Percentiles rank a stretch among this genome's conserved stretches.
Evolutionary conservation across 2,329 filamentous ascomycete genomes (phyloP).

Genomic region (Venturia carpophila): DNA sequence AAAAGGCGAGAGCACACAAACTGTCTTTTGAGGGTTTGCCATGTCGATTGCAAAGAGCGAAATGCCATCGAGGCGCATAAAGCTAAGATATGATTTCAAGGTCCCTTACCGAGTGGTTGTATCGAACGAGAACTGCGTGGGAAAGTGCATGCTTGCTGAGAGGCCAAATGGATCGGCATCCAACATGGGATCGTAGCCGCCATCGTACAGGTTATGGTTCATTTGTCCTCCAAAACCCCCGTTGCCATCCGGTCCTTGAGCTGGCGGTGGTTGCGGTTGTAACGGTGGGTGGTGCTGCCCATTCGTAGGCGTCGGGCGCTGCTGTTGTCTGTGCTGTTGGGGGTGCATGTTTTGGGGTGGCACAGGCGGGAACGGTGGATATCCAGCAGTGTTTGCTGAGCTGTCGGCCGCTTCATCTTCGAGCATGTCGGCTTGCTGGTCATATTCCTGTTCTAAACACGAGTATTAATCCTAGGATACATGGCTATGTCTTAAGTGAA

Average conservation of each 20-base stretch:
- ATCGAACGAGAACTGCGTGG: constrained; percentile 68
- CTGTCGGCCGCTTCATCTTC: constrained; percentile 64
- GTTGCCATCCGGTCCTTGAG: constrained; percentile 19
- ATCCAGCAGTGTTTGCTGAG: constrained; percentile 51
- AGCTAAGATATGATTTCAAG: not conserved
- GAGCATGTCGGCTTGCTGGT: constrained; percentile 79
- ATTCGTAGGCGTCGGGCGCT: constrained; percentile 28
- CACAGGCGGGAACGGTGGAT: constrained; percentile 36
- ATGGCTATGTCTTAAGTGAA: constrained; percentile 44
- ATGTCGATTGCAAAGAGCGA: not conserved
- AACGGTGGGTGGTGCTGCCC: constrained; percentile 22
- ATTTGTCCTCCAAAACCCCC: constrained; percentile 11
- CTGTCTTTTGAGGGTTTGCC: too few relatives aligned
- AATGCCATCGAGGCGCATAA: constrained; percentile 4
- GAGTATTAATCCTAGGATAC: constrained; percentile 61
- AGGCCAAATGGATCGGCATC: constrained; percentile 92
- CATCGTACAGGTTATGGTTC: constrained; percentile 10
- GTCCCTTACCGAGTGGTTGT: constrained; percentile 21
- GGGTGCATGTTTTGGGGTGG: constrained; percentile 17
- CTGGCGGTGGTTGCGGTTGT: constrained; percentile 18
- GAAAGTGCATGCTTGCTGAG: constrained; percentile 91
- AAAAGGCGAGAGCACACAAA: not conserved
- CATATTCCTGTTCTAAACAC: constrained; percentile 88
- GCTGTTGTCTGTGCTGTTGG: constrained; percentile 31
- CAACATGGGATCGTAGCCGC: constrained; percentile 70